A percentile compares a stretch with the other conserved stretches of the same genome.
phyloP scores from a whole-genome alignment of 192 early-diverging fungal genomes.

The Geranomyces michiganensis region DNA sequence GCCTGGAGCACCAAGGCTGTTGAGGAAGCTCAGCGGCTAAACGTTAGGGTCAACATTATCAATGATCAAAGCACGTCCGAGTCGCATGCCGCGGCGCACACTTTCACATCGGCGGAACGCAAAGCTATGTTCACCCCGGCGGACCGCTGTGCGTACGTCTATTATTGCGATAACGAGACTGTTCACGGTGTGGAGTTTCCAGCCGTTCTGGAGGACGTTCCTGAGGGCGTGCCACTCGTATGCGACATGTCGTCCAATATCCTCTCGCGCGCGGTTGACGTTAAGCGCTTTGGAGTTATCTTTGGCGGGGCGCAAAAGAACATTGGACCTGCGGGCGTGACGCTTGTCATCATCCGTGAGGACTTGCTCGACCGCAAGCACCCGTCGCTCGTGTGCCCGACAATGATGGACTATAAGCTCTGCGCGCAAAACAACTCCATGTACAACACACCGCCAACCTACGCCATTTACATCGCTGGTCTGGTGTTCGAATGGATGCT shows the following conservation, averaged over 20 bases:
- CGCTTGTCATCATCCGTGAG: conserved; percentile 88
- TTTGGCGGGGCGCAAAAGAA: conserved; percentile 99
- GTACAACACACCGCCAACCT: conserved; percentile 97
- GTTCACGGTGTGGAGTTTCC: conserved; percentile 92
- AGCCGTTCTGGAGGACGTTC: background rate
- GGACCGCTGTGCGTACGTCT: conserved; percentile 79
- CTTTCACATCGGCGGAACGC: conserved; percentile 58
- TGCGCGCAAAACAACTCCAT: conserved; percentile 80
- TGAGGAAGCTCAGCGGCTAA: conserved; percentile 78
- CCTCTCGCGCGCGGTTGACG: conserved; percentile 65
- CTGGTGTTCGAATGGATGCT: conserved; percentile 86
- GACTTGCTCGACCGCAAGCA: conserved; percentile 71
- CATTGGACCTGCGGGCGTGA: conserved; percentile 80
- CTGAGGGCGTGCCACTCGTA: conserved; percentile 71
- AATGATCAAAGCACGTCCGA: conserved; percentile 64
- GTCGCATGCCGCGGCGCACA: conserved; percentile 32
- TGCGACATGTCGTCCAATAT: conserved; percentile 73
- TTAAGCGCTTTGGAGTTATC: conserved; percentile 82
- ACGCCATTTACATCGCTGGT: conserved; percentile 88
- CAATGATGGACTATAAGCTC: conserved; percentile 88
- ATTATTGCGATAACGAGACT: conserved; percentile 98
- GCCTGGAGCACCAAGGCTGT: conserved; percentile 87
- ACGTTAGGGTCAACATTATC: conserved; percentile 80
- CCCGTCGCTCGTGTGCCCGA: conserved; percentile 44
- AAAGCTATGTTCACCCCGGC: conserved; percentile 69